Percentiles rank a stretch among this genome's conserved stretches.
phyloP scores from a whole-genome alignment of 352 stramenopile genomes.

The Blastocystis sp. region DNA sequence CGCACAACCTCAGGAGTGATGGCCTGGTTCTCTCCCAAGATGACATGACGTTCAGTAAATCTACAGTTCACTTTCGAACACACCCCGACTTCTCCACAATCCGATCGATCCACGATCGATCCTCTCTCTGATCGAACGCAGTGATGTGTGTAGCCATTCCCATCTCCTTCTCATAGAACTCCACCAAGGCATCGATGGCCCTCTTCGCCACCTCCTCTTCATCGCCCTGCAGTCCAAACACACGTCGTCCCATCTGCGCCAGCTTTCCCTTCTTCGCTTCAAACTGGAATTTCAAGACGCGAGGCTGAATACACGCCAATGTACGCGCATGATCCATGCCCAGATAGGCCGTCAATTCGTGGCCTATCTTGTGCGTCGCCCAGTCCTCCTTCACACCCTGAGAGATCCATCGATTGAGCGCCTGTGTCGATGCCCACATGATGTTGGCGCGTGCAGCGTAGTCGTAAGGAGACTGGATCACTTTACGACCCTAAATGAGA shows the following conservation, averaged over 20 bases:
- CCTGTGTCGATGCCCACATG: slow-evolving; percentile 40
- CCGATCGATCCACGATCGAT: not conserved
- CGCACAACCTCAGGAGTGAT: not conserved
- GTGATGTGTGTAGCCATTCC: slow-evolving; percentile 11
- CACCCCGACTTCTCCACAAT: not conserved
- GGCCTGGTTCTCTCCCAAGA: slow-evolving; percentile 1
- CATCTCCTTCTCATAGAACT: slow-evolving; percentile 47
- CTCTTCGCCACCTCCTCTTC: not conserved
- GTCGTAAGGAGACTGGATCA: not conserved
- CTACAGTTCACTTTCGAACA: not conserved
- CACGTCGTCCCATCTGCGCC: not conserved
- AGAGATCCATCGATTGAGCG: slow-evolving; percentile 9
- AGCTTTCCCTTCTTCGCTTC: slow-evolving; percentile 24
- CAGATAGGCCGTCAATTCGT: slow-evolving; percentile 14
- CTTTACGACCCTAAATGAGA: not conserved
- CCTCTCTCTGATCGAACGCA: not conserved
- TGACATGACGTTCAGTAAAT: not conserved
- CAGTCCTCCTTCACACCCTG: slow-evolving; percentile 39
- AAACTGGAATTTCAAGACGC: not conserved
- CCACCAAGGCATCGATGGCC: not conserved
- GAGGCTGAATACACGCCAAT: slow-evolving; percentile 12
- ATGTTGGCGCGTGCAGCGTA: slow-evolving; percentile 25
- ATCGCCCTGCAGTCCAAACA: slow-evolving; percentile 7
- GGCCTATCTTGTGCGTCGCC: slow-evolving; percentile 28
- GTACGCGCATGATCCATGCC: slow-evolving; percentile 19